Conservation (phyloP, 2,329 filamentous ascomycete genomes). For the Chrysoporthe puriensis region DNA sequence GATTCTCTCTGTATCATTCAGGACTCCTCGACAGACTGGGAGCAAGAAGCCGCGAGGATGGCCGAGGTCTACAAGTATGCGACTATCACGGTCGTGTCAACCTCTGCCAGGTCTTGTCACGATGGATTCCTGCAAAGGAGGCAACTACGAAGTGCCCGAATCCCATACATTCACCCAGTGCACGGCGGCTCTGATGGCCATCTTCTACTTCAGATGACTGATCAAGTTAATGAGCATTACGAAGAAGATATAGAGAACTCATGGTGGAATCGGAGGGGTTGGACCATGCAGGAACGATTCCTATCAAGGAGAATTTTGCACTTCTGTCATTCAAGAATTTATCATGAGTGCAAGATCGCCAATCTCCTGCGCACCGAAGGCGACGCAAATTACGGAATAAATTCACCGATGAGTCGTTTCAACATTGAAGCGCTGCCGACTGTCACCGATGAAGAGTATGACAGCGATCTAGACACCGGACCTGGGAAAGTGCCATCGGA, state of each 20-base stretch:
- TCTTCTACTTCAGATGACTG: background rate
- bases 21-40: slow-evolving; percentile 25
- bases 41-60: slow-evolving; percentile 30
- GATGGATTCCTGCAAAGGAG: background rate
- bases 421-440: background rate
- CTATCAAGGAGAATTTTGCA: background rate
- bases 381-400: background rate
- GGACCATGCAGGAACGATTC: background rate
- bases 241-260: background rate
- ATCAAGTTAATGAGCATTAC: background rate
- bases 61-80: background rate
- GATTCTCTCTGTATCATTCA: slow-evolving; percentile 25
- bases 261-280: background rate
- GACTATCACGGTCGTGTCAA: background rate
- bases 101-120: background rate
- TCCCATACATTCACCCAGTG: background rate
- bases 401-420: background rate
- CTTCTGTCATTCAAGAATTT: background rate
- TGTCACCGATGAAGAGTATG: background rate
- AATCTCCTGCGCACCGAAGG: background rate
- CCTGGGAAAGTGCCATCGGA: background rate
- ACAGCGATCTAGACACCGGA: background rate
- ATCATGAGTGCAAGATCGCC: background rate
- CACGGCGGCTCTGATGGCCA: background rate
- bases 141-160: background rate